Evolutionary conservation across 345 rosid species (phyloP).

Genomic region (Geranium rotundifolium): DNA sequence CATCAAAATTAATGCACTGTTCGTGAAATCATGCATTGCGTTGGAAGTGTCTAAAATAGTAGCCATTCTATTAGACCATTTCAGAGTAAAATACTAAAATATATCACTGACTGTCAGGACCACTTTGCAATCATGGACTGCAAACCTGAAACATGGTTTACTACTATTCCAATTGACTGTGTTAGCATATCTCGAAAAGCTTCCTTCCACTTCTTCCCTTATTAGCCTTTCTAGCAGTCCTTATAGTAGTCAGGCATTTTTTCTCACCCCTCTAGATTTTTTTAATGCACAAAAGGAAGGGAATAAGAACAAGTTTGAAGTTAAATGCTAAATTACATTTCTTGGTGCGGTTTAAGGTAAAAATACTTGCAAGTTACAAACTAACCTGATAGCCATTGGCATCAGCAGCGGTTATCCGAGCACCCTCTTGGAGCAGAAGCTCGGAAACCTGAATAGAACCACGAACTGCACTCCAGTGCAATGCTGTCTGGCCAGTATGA

Average conservation of each 20-base stretch:
- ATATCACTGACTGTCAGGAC: not conserved
- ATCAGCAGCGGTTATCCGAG: conserved; percentile 58
- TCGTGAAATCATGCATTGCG: not conserved
- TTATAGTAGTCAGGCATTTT: too few species aligned
- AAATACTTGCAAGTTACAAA: not conserved
- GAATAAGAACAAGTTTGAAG: too few species aligned
- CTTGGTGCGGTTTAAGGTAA: too few species aligned
- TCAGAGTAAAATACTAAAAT: not conserved
- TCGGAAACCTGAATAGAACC: conserved; percentile 85
- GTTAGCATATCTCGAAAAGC: too few species aligned
- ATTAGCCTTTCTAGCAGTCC: too few species aligned
- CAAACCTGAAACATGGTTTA: not conserved
- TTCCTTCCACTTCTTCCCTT: too few species aligned
- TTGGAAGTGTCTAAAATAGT: not conserved
- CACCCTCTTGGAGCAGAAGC: conserved; percentile 83
- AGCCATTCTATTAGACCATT: not conserved
- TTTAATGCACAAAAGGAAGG: too few species aligned
- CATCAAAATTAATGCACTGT: not conserved
- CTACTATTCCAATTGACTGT: too few species aligned
- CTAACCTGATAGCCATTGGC: conserved; percentile 89
- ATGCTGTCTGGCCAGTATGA: conserved; percentile 89
- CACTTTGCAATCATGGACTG: not conserved
- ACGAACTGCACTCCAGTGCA: conserved; percentile 99
- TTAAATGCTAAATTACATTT: too few species aligned
- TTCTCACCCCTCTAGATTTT: too few species aligned